phyloP scores from a whole-genome alignment of 2,329 filamentous ascomycete genomes.

The Metarhizium sp. region DNA sequence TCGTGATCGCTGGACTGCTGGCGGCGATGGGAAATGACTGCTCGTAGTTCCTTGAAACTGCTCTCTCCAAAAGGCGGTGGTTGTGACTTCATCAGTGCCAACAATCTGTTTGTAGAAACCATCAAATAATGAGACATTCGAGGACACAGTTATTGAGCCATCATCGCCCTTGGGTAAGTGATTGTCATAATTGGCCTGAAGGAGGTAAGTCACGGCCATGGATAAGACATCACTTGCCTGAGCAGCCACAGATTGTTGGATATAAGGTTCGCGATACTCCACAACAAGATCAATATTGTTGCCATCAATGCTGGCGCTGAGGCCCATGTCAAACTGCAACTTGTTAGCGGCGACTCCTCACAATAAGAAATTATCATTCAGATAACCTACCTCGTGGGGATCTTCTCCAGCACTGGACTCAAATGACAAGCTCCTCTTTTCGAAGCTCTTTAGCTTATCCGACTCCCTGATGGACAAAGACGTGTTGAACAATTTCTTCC shows the following conservation, averaged over 20 bases:
- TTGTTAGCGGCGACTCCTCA: neutral
- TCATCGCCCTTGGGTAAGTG: neutral
- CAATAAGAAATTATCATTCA: too few species aligned
- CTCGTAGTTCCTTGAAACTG: slow-evolving; percentile 4
- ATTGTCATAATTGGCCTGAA: neutral
- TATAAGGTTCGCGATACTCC: slow-evolving; percentile 7
- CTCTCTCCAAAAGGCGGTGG: slow-evolving; percentile 3
- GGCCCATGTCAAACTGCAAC: slow-evolving; percentile 2
- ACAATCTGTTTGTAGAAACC: slow-evolving; percentile 6
- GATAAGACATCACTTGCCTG: slow-evolving; percentile 1
- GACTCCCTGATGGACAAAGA: neutral
- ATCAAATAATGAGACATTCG: neutral
- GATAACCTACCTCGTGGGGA: slow-evolving; percentile 1
- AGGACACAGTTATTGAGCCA: too few species aligned
- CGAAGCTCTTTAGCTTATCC: neutral
- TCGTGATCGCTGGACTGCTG: neutral
- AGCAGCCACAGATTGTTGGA: neutral
- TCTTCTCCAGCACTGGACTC: neutral
- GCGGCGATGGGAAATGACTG: slow-evolving; percentile 3
- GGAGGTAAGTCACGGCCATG: slow-evolving; percentile 4
- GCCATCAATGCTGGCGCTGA: slow-evolving; percentile 3
- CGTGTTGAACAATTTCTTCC: slow-evolving; percentile 2
- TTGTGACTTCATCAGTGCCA: slow-evolving; percentile 1
- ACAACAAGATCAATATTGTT: slow-evolving; percentile 3
- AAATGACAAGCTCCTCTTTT: neutral